Evolutionary conservation across 371 early-diverging fungal species (phyloP), one percentile per base, ranked within the genome.

Genomic region (Zancudomyces culisetae): DNA sequence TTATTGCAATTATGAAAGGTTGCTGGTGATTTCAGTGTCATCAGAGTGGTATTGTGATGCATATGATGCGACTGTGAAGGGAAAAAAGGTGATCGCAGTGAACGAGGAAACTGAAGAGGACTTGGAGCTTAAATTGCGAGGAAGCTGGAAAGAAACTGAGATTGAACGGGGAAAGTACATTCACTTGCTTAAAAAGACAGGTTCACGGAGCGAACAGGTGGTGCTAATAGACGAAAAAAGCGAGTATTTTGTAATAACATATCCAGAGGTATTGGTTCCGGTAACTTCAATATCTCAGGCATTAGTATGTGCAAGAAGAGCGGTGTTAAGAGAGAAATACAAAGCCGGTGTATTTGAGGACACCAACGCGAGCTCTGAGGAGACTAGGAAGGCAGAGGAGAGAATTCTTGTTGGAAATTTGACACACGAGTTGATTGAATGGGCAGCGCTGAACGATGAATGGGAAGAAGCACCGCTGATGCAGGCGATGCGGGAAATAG

Each of bases 181-280:
- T 1, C 74, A 81, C 56, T 62, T 78, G 20, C 65, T 73, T 28
- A 48, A 45, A 27, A 49, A 58, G 0, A 43, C 43, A 23, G 40
- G 18, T 21, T n/a, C 4, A 3, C 3, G 18, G 10, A 12, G 13
- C 3, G 13, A 13, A 1, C 8, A 21, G 2, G n/a, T 12, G 23
- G 58, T 76, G 12, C 57, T 74, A 15, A 57, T 83, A 39, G 72
- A 78, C 45, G 68, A 73, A 27, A 40, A 56, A 3, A 26, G 47
- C 2, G 42, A 24, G 15, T 56, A 68, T 1, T 64, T 74, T 21
- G 68, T 72, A 28, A 72, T 91, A 23, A 61, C 84, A 13, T 77
- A 85, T 45, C 94, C 94, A 0, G 94, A 94, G 52, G 60, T 57
- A 1, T 65, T 94, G 12, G 69, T 94, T 15, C 72, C 87, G 0